Conservation (phyloP, 257 asterid species). For the Nicotiana tomentosiformis region DNA sequence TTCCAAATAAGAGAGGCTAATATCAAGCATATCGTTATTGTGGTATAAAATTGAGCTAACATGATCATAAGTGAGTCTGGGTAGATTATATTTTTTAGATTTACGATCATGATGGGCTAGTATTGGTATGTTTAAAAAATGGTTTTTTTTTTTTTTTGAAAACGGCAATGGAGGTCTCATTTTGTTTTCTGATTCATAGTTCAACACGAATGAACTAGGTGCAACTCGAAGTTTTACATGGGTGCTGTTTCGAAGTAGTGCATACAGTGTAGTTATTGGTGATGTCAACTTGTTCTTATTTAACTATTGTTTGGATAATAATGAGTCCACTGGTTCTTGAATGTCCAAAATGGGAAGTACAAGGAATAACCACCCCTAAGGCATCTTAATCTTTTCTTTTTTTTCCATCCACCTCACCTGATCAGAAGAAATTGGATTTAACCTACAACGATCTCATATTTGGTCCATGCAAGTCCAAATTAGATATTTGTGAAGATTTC, state of each 20-base stretch:
- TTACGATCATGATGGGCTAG: neutral
- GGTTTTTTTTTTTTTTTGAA: neutral
- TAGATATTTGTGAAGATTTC: neutral
- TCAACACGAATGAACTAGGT: neutral
- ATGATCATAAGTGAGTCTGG: neutral
- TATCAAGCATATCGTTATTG: neutral
- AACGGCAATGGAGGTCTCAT: neutral
- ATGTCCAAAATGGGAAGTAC: neutral
- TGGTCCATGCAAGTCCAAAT: neutral
- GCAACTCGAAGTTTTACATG: neutral
- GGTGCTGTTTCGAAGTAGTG: neutral
- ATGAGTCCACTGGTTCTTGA: neutral
- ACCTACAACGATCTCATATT: neutral
- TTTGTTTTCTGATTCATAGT: neutral
- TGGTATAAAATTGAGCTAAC: neutral
- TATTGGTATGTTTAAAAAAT: neutral
- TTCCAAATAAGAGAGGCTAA: neutral
- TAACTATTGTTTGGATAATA: neutral
- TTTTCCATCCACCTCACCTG: neutral
- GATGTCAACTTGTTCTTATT: neutral
- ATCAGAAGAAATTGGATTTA: neutral
- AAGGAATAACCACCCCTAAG: neutral
- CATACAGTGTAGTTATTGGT: neutral
- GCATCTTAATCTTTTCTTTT: neutral
- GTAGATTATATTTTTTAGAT: neutral